phyloP scores from a whole-genome alignment of 2,329 filamentous ascomycete species.

The Diaporthe australafricana region DNA sequence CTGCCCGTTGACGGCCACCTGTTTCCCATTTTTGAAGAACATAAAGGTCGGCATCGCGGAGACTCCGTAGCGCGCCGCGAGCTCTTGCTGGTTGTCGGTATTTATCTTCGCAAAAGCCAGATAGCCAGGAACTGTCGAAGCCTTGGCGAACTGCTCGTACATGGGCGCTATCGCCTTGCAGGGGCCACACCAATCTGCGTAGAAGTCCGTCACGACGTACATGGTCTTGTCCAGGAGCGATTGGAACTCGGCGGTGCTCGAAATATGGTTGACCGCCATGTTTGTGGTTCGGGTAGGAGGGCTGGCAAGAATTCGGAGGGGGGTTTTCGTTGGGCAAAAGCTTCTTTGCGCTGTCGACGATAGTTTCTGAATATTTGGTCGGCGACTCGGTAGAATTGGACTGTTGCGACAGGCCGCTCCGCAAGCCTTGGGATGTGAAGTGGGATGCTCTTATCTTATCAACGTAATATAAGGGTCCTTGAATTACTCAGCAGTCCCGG shows the following conservation, averaged over 20 bases:
- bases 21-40: constrained; percentile 67
- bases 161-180: constrained; percentile 70
- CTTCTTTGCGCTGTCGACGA: no score
- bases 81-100: constrained; percentile 64
- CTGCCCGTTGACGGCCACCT: constrained; percentile 53
- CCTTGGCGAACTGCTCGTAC: constrained; percentile 60
- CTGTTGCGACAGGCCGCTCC: background rate
- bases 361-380: no score
- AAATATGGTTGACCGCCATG: constrained; percentile 51
- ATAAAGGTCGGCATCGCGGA: constrained; percentile 70
- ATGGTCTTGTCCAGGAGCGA: constrained; percentile 59
- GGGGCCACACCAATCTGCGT: constrained; percentile 70
- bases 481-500: background rate
- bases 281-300: background rate
- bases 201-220: constrained; percentile 68
- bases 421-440: background rate
- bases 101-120: constrained; percentile 70
- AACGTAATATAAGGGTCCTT: background rate
- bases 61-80: constrained; percentile 62
- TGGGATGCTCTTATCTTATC: constrained; percentile 35
- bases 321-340: background rate
- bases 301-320: background rate
- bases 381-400: background rate
- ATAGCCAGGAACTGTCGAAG: constrained; percentile 52
- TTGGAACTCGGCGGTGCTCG: constrained; percentile 59